Conservation (phyloP, 148 eudicot genomes). For the Rhododendron molle region DNA sequence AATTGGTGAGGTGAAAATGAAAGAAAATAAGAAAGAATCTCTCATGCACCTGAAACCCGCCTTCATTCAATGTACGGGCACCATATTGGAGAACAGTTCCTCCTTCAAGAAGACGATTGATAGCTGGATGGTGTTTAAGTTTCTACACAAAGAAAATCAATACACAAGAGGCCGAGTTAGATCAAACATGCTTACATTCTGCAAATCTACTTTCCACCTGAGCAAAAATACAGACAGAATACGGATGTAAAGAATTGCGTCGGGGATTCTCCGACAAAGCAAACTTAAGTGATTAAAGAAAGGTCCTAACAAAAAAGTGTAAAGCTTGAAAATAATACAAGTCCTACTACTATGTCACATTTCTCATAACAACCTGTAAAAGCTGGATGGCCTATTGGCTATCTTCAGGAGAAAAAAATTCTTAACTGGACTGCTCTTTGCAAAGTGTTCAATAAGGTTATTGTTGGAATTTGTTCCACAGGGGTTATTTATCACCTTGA, state of each 20-base stretch:
- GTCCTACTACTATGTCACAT: not conserved
- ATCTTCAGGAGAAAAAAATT: not conserved
- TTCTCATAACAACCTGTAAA: not conserved
- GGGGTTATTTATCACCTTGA: too few species aligned
- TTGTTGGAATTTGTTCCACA: too few species aligned
- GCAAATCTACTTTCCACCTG: not conserved
- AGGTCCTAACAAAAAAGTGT: not conserved
- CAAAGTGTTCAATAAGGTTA: not conserved
- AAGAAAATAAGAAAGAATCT: not conserved
- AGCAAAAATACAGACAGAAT: not conserved
- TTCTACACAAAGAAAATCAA: slow-evolving; percentile 37
- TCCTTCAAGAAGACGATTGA: slow-evolving; percentile 79
- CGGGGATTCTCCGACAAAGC: not conserved
- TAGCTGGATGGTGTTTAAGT: slow-evolving; percentile 85
- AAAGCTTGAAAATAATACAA: not conserved
- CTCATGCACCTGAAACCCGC: slow-evolving; percentile 87
- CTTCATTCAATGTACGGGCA: slow-evolving; percentile 94
- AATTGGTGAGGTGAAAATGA: not conserved
- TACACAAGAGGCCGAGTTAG: not conserved
- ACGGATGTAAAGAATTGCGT: too few species aligned
- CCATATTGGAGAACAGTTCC: slow-evolving; percentile 92
- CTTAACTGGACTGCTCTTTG: not conserved
- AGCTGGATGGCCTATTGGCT: not conserved
- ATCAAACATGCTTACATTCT: not conserved
- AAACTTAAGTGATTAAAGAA: not conserved